Percentiles rank a stretch among this genome's conserved stretches.
These are phyloP conservation scores for Wickerhamiella australiensis DNA, from an alignment of 805 yeast genomes.

Conservation along the genomic window DNA sequence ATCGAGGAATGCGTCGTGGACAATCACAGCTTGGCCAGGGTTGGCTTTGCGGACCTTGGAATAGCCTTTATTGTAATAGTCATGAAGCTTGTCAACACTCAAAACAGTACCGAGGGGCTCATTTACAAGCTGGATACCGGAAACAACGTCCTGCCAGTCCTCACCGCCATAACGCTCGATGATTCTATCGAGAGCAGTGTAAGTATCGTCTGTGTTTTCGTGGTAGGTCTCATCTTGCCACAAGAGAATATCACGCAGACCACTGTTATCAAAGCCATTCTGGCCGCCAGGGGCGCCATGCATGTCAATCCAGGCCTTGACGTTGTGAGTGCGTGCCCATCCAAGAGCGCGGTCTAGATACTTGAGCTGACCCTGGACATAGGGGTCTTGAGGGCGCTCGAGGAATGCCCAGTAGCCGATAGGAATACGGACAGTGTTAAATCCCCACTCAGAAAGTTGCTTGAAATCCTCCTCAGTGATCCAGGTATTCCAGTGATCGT, in stretches of 20 bases:
- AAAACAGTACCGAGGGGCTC: constrained; percentile 76
- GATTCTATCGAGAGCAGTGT: constrained; percentile 42
- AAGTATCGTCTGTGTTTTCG: constrained; percentile 41
- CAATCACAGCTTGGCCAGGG: constrained; percentile 40
- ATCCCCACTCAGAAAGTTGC: constrained; percentile 33
- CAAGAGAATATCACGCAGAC: constrained; percentile 49
- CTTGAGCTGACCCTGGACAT: constrained; percentile 65
- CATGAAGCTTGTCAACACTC: constrained; percentile 44
- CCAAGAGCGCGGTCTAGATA: constrained; percentile 64
- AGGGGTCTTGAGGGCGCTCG: constrained; percentile 56
- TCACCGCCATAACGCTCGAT: constrained; percentile 51
- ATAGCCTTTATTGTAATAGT: constrained; percentile 55
- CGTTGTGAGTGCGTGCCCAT: constrained; percentile 53
- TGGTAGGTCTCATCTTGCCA: constrained; percentile 41
- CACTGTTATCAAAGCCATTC: constrained; percentile 92
- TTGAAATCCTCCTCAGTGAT: constrained; percentile 60
- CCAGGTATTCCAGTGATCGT: constrained; percentile 69
- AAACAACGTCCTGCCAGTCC: constrained; percentile 55
- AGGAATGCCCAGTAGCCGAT: constrained; percentile 91
- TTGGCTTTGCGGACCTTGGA: constrained; percentile 42
- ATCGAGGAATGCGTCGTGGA: constrained; percentile 74
- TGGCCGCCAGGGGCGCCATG: constrained; percentile 98
- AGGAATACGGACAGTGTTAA: constrained; percentile 81
- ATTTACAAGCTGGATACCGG: constrained; percentile 75
- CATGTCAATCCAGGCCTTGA: constrained; percentile 81